Evolutionary conservation across 2,329 filamentous ascomycete species (phyloP).

Genomic region (Sarocladiaceae sp.): DNA sequence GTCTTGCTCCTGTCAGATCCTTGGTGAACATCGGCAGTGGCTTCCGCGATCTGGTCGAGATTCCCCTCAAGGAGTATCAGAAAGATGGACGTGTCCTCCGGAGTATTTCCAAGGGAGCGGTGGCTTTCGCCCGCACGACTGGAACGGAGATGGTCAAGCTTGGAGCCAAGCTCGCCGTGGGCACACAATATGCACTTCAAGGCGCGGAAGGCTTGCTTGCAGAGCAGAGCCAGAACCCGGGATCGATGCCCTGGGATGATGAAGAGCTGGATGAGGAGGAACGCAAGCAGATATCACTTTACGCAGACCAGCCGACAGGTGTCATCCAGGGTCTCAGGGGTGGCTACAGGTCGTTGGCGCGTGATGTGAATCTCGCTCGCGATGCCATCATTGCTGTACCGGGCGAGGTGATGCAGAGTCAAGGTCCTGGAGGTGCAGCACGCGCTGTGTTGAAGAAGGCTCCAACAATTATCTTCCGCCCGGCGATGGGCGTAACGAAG

Average conservation of each 20-base stretch:
- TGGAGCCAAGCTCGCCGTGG: slow-evolving; percentile 89
- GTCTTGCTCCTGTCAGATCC: slow-evolving; percentile 83
- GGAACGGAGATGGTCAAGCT: slow-evolving; percentile 92
- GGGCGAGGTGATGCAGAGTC: slow-evolving; percentile 83
- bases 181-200: slow-evolving; percentile 89
- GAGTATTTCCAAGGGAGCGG: slow-evolving; percentile 85
- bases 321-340: slow-evolving; percentile 82
- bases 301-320: slow-evolving; percentile 89
- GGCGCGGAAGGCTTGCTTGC: slow-evolving; percentile 78
- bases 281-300: slow-evolving; percentile 78
- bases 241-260: slow-evolving; percentile 45
- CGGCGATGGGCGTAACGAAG: slow-evolving; percentile 85
- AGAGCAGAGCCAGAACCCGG: slow-evolving; percentile 27
- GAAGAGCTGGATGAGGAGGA: slow-evolving; percentile 64
- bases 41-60: slow-evolving; percentile 78
- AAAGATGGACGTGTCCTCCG: slow-evolving; percentile 92
- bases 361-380: slow-evolving; percentile 79
- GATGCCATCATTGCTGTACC: slow-evolving; percentile 96
- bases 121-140: slow-evolving; percentile 87
- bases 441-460: slow-evolving; percentile 74
- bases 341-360: slow-evolving; percentile 76
- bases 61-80: slow-evolving; percentile 87
- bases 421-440: slow-evolving; percentile 75
- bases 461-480: slow-evolving; percentile 88
- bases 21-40: slow-evolving; percentile 89